Conservation (phyloP, 192 early-diverging fungal species). For the Piromyces finnis region DNA sequence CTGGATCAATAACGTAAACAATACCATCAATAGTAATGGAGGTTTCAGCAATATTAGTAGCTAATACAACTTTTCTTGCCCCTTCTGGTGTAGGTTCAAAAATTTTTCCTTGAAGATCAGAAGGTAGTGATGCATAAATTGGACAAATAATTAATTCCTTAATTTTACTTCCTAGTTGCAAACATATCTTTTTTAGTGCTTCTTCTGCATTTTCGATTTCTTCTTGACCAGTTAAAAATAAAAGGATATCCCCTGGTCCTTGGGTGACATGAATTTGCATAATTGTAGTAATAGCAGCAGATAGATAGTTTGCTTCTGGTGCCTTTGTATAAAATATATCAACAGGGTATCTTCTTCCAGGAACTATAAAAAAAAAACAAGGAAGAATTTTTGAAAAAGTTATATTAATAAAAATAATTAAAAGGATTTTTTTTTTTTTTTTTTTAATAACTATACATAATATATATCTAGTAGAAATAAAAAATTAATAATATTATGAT, state of each 20-base stretch:
- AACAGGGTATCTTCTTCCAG: conserved; percentile 82
- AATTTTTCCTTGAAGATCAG: conserved; percentile 89
- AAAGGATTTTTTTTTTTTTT: too few species aligned
- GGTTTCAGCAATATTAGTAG: conserved; percentile 99
- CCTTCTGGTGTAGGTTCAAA: conserved; percentile 94
- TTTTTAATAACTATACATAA: too few species aligned
- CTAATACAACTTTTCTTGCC: conserved; percentile 79
- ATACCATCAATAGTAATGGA: conserved; percentile 90
- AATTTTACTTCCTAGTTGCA: conserved; percentile 71
- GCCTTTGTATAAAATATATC: conserved; percentile 89
- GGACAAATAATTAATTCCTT: conserved; percentile 82
- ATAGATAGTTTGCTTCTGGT: conserved; percentile 91
- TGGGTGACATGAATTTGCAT: conserved; percentile 88
- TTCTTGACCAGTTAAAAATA: conserved; percentile 96
- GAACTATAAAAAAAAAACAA: too few species aligned
- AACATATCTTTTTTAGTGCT: conserved; percentile 48
- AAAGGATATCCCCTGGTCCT: conserved; percentile 72
- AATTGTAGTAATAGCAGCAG: conserved; percentile 79
- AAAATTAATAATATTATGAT: too few species aligned
- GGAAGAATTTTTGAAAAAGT: too few species aligned
- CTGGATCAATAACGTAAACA: conserved; percentile 93
- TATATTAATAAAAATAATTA: too few species aligned
- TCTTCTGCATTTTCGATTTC: conserved; percentile 92
- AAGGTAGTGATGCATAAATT: conserved; percentile 89
- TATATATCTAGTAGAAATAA: too few species aligned